Base-by-base conservation (phyloP, 1,139 yeast species). In the Yamadazyma triangularis region DNA sequence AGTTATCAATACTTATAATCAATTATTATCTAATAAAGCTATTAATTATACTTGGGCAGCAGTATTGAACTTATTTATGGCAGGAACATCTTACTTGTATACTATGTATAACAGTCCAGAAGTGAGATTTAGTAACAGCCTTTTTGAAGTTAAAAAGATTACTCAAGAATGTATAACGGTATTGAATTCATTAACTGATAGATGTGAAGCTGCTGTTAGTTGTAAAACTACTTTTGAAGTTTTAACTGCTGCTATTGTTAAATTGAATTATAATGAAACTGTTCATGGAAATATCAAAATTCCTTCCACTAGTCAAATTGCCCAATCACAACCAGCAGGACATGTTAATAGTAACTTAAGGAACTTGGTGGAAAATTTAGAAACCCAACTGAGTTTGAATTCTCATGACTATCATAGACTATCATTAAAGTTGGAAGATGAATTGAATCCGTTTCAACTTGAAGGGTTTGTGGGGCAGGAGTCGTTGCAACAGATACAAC, bases 11-110 rank as follows among this genome's bases (percentile, higher is more conserved):
- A 27, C 23, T 4, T 40, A 41, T 23, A 7, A 30, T 22, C 24
- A 24, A 4, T 27, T 41, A 8, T 38, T 38, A 14, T 30, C 24
- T 11, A 23, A 34, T 6, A 30, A 31, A 18, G 23, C 34, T 13
- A 24, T 39, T 13, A 86, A 86, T 51, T 87, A 84, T 55, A 84
- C 95, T 0, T 87, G 96, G 96, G 89, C 88, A 1, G 91, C 93
- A 0, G 91, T 86, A 2, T 95, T 86, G 53, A 86, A 86, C 51
- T 59, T 85, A 31, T 85, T 84, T 50, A 79, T 82, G 79, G 87
- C 94, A 0, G 93, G 93, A 1, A 81, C 88, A 15, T 80, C 93
- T 3, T 85, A 77, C 45, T 61, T 87, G 24, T 86, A 82, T 51
- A 72, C 86, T 0, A 64, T 86, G 8, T 86, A 82, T 50, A 81